These are phyloP conservation scores for Aspergillus pseudotamarii DNA, from an alignment of 2,329 filamentous ascomycete genomes.

Conservation along the genomic window DNA sequence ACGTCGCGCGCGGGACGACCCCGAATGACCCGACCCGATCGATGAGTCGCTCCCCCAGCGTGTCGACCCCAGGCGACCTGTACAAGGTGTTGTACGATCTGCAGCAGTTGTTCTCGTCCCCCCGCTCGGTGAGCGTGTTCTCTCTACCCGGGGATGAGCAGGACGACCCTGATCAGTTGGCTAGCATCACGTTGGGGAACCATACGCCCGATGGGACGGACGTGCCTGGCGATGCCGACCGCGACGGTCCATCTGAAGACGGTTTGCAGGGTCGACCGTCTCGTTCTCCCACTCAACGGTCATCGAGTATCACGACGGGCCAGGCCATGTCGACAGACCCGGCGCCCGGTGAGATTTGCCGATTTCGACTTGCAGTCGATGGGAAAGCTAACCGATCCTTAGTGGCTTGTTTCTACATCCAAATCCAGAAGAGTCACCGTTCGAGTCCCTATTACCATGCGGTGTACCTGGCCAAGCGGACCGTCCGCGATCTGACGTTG, in stretches of 20 bases:
- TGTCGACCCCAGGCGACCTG: not conserved
- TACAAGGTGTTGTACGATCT: not conserved
- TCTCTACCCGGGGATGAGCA: not conserved
- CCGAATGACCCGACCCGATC: not conserved
- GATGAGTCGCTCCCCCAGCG: not conserved
- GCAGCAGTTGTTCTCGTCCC: not conserved
- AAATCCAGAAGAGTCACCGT: conserved; percentile 36
- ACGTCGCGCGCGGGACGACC: no score
- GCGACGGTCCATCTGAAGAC: not conserved
- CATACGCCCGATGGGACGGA: not conserved
- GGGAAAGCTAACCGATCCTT: not conserved
- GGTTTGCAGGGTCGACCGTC: not conserved
- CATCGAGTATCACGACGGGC: no score
- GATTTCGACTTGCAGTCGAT: no score
- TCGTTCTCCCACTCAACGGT: not conserved
- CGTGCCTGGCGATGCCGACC: not conserved
- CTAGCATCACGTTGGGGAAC: not conserved
- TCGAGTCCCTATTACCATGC: conserved; percentile 71
- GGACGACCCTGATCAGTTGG: not conserved
- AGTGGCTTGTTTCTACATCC: not conserved
- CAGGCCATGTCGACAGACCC: not conserved
- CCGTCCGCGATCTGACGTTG: conserved; percentile 68
- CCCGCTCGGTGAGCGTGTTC: not conserved
- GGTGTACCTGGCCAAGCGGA: conserved; percentile 76
- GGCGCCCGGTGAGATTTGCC: not conserved